A percentile compares a stretch with the other conserved stretches of the same genome.
Evolutionary conservation across 2,329 filamentous ascomycete genomes (phyloP).

Genomic region (Nigrospora sphaerica): DNA sequence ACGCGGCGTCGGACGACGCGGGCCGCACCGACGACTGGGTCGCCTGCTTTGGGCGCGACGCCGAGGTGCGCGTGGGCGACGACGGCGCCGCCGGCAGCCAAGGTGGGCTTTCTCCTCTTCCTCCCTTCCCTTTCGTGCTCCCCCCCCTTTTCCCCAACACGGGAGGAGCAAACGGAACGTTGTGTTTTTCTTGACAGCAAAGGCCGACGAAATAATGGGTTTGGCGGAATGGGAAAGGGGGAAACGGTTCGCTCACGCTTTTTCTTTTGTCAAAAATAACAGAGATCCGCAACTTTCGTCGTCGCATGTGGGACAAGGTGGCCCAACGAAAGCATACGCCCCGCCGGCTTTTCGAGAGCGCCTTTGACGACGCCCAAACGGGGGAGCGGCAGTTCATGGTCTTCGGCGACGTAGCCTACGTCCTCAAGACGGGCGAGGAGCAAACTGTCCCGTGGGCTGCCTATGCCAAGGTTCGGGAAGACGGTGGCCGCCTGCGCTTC

Average conservation of each 20-base stretch:
- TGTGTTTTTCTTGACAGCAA: no score
- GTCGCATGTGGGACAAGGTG: slow-evolving; percentile 35
- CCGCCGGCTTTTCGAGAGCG: slow-evolving; percentile 32
- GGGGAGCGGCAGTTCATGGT: slow-evolving; percentile 24
- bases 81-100: slow-evolving; percentile 28
- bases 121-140: neutral
- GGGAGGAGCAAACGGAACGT: no score
- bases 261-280: neutral
- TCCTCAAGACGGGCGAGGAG: slow-evolving; percentile 12
- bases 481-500: slow-evolving; percentile 16
- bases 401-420: slow-evolving; percentile 17
- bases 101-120: slow-evolving; percentile 11
- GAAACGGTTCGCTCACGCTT: neutral
- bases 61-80: slow-evolving; percentile 33
- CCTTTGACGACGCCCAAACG: slow-evolving; percentile 17
- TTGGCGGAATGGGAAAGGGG: neutral
- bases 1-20: slow-evolving; percentile 32
- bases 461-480: slow-evolving; percentile 15
- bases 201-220: no score
- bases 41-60: slow-evolving; percentile 31
- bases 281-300: slow-evolving; percentile 34
- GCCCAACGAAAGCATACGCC: slow-evolving; percentile 31
- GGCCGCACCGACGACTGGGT: slow-evolving; percentile 36
- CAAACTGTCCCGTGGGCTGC: slow-evolving; percentile 21
- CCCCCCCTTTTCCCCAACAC: neutral